Base-by-base conservation (phyloP, 2,329 filamentous ascomycete species). In the Penicillium expansum region DNA sequence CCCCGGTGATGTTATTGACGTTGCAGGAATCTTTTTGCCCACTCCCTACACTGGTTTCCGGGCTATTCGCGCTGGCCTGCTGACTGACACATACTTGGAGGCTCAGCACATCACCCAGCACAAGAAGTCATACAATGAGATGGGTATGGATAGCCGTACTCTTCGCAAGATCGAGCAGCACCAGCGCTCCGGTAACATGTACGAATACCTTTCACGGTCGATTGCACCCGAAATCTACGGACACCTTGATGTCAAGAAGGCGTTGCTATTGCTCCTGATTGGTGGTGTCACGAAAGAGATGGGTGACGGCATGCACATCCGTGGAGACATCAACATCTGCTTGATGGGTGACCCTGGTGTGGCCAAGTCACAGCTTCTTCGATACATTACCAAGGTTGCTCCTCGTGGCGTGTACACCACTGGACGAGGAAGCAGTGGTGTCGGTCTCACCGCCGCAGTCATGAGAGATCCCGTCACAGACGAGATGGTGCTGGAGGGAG, bases 311-410 rank as follows among this genome's bases (percentile, higher is more conserved):
- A 97, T 99, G 94, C 89, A 92, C 69, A 99, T 99, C 72, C 91
- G 94, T 82, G 94, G 94, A 68, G 94, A 99, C 71, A 96, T 99
- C 80, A 99, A 99, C 77, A 88, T 99, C 61, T 97, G 94, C 74
- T 79, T 99, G 70, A 99, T 99, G 94, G 94, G 94, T 82, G 94
- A 99, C 71, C 94, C 94, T 72, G 94, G 94, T 91, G 94, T 99
- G 71, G 94, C 94, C 79, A 99, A 99, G 79, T 99, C 94, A 37
- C 94, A 99, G 79, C 80, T 99, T 64, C 83, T 99, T 64, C 97
- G 97, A 78, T 99, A 99, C 75, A 97, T 99, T 72, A 91, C 92
- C 63, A 97, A 99, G 79, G 94, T 99, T 30, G 93, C 94, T 1
- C 94, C 94, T 60, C 90, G 94, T 61, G 92, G 92, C 65, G 87